Base-by-base conservation (phyloP, 805 yeast genomes). In the Candida krabiensis region DNA sequence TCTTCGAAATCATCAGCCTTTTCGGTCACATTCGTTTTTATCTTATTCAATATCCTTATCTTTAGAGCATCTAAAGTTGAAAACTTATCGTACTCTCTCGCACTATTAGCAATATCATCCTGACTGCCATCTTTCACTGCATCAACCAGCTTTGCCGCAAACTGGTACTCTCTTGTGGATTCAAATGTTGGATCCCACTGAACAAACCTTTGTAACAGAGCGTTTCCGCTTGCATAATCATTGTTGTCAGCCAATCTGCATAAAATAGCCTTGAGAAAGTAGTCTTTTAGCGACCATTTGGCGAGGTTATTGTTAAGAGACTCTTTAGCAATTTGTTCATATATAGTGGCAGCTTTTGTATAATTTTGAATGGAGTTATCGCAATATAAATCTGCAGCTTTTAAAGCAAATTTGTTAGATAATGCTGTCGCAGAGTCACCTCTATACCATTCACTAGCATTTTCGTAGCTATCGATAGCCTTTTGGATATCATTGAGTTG, bases 361-460 rank as follows among this genome's bases (percentile, higher is more conserved):
- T 84, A 90, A 41, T 85, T 75, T n/a, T 82, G 90, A 15, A 63
- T 50, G 19, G 63, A 47, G 38, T 73, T 73, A 42, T 83, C 64
- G 13, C 96, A 95, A 37, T 81, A 74, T 50, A 93, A 70, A 58
- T 93, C 97, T 2, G 98, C 98, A 47, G 89, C 84, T 61, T 88
- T 88, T 48, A 91, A 67, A 49, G 76, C 85, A 17, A 95, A 90
- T 67, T 93, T 93, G 64, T 82, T 89, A 18, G 96, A 79, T 40
- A 91, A 62, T 7, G 97, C 95, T 46, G 83, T 84, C 0, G 98
- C 97, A 41, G 88, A 90, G 64, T 93, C 99, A 45, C 91, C 87
- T 38, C 79, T 76, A 58, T 84, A 90, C 90, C 96, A 93, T 56
- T 93, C 98, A 28, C 96, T 96, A 9, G 99, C 96, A 53, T 83